A percentile compares a stretch with the other conserved stretches of the same genome.
These are phyloP conservation scores for Xylaria intraflava DNA, from an alignment of 495 filamentous ascomycete genomes.

Conservation along the genomic window DNA sequence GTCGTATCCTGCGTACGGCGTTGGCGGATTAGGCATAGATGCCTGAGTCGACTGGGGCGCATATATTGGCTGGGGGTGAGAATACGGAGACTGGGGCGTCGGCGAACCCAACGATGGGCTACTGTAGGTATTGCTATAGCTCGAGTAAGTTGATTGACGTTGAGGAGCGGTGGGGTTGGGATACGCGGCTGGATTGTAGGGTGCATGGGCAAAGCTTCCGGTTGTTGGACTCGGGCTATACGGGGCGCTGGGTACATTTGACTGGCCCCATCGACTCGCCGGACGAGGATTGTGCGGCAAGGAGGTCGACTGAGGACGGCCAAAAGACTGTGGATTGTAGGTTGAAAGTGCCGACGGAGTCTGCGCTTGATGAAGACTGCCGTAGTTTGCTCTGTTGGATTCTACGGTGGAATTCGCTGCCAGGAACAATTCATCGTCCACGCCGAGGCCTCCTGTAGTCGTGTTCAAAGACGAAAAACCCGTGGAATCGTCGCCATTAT, in stretches of 20 bases:
- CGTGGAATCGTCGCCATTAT: slow-evolving; percentile 66
- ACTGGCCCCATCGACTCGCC: slow-evolving; percentile 24
- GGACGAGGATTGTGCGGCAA: slow-evolving; percentile 39
- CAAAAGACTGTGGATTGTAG: slow-evolving; percentile 84
- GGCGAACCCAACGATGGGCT: slow-evolving; percentile 33
- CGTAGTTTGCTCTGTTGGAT: slow-evolving; percentile 36
- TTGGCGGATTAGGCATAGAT: slow-evolving; percentile 18
- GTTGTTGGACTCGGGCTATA: slow-evolving; percentile 21
- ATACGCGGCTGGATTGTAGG: slow-evolving; percentile 48
- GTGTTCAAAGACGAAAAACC: slow-evolving; percentile 37
- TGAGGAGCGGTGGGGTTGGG: slow-evolving; percentile 35
- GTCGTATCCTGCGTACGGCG: slow-evolving; percentile 28
- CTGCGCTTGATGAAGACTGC: slow-evolving; percentile 55
- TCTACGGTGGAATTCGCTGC: slow-evolving; percentile 28
- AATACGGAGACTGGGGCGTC: slow-evolving; percentile 32
- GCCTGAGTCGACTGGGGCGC: slow-evolving; percentile 27
- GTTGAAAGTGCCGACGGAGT: slow-evolving; percentile 48
- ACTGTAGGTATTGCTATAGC: slow-evolving; percentile 34
- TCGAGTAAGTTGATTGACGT: slow-evolving; percentile 37
- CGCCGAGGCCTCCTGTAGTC: slow-evolving; percentile 23
- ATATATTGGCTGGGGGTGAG: slow-evolving; percentile 25
- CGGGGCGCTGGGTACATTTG: slow-evolving; percentile 15
- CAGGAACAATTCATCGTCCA: slow-evolving; percentile 46
- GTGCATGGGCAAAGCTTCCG: slow-evolving; percentile 29
- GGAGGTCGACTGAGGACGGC: slow-evolving; percentile 52